Conservation (phyloP, 1,284 basidiomycete species). For the Inonotus obliquus region DNA sequence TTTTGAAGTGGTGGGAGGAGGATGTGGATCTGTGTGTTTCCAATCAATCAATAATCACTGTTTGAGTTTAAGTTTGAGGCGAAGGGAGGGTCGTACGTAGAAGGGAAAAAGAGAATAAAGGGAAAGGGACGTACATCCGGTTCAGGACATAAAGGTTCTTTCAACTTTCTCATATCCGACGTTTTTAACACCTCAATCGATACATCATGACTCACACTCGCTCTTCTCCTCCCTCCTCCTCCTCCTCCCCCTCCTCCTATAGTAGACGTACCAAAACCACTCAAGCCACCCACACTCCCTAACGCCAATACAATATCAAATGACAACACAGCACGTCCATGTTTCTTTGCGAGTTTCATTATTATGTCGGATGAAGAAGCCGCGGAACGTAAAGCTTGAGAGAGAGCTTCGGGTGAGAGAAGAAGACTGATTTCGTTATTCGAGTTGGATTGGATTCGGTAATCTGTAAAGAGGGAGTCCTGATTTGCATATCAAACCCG, state of each 20-base stretch:
- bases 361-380: slow-evolving; percentile 59
- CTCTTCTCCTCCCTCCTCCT: slow-evolving; percentile 28
- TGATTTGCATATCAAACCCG: slow-evolving; percentile 9
- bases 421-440: slow-evolving; percentile 79
- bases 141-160: slow-evolving; percentile 83
- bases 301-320: slow-evolving; percentile 67
- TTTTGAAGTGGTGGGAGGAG: slow-evolving; percentile 75
- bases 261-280: background rate
- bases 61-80: too few species aligned
- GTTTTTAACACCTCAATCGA: slow-evolving; percentile 74
- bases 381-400: slow-evolving; percentile 69
- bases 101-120: slow-evolving; percentile 4
- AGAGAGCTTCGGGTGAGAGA: slow-evolving; percentile 68
- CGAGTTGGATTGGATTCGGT: slow-evolving; percentile 85
- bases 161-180: slow-evolving; percentile 64
- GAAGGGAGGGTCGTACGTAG: too few species aligned
- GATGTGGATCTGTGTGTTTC: slow-evolving; percentile 63
- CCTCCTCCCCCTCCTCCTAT: slow-evolving; percentile 20
- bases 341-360: slow-evolving; percentile 82
- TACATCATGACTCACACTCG: slow-evolving; percentile 68
- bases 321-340: slow-evolving; percentile 65
- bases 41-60: background rate
- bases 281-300: slow-evolving; percentile 40
- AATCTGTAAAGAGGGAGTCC: slow-evolving; percentile 74
- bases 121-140: slow-evolving; percentile 63